Conservation (phyloP, 148 eudicot species). For the Amaranthus hypochondriacus region DNA sequence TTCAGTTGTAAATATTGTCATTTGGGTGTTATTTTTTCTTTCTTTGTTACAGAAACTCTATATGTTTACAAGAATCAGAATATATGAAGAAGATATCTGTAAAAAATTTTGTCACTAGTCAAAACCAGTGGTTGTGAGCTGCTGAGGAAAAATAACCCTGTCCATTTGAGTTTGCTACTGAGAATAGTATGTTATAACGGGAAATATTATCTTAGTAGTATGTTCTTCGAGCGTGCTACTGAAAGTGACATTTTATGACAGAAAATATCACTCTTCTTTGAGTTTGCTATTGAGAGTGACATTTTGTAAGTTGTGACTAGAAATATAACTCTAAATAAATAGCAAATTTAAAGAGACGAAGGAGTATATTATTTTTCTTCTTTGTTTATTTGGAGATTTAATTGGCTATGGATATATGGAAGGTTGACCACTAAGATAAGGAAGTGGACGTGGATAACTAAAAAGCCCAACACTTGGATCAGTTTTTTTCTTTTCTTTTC, state of each 20-base stretch:
- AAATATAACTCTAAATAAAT: too few species aligned
- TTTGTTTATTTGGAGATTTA: background rate
- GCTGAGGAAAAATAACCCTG: background rate
- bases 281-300: too few species aligned
- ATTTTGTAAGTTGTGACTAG: too few species aligned
- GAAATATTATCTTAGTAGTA: too few species aligned
- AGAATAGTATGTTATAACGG: too few species aligned
- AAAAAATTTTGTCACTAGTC: background rate
- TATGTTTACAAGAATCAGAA: background rate
- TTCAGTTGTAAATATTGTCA: conserved; percentile 37
- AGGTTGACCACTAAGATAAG: conserved; percentile 15
- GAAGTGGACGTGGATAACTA: conserved; percentile 12
- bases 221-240: too few species aligned
- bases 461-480: conserved; percentile 15
- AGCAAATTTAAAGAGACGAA: too few species aligned
- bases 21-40: conserved; percentile 6
- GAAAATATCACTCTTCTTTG: too few species aligned
- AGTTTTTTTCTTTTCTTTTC: background rate
- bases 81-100: background rate
- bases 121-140: conserved; percentile 3
- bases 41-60: background rate
- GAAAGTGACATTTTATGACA: too few species aligned
- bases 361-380: background rate
- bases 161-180: too few species aligned
- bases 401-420: background rate